phyloP scores from a whole-genome alignment of 768 basidiomycete genomes.

The Termitomyces sp. region DNA sequence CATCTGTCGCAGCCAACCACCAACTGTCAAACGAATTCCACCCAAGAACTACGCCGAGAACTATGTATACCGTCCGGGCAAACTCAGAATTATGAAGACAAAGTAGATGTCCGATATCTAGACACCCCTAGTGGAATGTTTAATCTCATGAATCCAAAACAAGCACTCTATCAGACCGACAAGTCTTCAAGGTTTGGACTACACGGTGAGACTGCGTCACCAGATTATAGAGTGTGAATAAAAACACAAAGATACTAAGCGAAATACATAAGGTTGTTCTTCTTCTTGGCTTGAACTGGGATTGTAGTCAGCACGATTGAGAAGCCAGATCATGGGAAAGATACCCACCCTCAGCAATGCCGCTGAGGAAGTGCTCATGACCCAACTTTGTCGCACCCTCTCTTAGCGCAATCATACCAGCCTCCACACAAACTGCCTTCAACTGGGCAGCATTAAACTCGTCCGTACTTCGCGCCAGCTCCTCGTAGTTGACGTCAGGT shows the following conservation, averaged over 20 bases:
- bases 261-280: conserved; percentile 96
- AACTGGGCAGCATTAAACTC: conserved; percentile 98
- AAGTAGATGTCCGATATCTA: conserved; percentile 59
- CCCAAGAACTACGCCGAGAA: conserved; percentile 93
- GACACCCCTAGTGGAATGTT: not conserved
- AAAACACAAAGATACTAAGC: conserved; percentile 45
- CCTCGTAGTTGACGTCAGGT: conserved; percentile 92
- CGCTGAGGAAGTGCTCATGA: conserved; percentile 96
- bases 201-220: not conserved
- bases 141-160: not conserved
- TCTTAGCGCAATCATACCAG: conserved; percentile 96
- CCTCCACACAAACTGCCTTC: conserved; percentile 98
- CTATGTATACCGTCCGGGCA: conserved; percentile 78
- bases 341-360: conserved; percentile 78
- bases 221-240: not conserved
- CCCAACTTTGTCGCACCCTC: conserved; percentile 87
- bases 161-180: not conserved
- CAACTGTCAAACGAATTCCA: conserved; percentile 63
- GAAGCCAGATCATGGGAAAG: conserved; percentile 5
- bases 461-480: conserved; percentile 93
- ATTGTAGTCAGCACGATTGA: conserved; percentile 6
- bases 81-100: conserved; percentile 81
- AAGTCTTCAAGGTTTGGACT: not conserved
- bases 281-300: conserved; percentile 98
- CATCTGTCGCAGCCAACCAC: conserved; percentile 44